Conservation (phyloP, 495 filamentous ascomycete genomes). For the Penicillium cosmopolitanum region DNA sequence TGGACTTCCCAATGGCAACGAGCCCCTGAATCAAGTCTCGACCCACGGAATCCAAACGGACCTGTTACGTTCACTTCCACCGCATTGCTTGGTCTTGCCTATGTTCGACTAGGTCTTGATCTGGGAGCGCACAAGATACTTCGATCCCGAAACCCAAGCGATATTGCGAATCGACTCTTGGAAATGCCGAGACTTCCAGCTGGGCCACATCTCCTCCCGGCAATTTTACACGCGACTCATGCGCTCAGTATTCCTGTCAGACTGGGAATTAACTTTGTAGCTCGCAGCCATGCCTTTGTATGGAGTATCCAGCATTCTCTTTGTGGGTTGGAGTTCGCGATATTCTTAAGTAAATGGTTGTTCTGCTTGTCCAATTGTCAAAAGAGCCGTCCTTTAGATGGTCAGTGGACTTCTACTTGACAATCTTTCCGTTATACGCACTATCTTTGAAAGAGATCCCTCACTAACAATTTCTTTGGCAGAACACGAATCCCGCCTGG, state of each 20-base stretch:
- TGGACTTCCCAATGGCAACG: conserved; percentile 60
- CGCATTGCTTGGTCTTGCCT: conserved; percentile 59
- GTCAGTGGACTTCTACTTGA: conserved; percentile 6
- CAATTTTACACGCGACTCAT: conserved; percentile 38
- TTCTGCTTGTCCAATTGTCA: conserved; percentile 13
- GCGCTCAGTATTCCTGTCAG: conserved; percentile 40
- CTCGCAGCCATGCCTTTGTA: conserved; percentile 34
- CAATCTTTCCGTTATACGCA: not conserved
- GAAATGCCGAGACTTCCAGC: conserved; percentile 19
- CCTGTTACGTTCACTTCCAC: conserved; percentile 64
- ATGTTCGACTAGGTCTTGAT: conserved; percentile 51
- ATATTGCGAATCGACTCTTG: conserved; percentile 21
- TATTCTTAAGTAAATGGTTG: conserved; percentile 45
- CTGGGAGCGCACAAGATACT: conserved; percentile 25
- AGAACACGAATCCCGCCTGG: conserved; percentile 24
- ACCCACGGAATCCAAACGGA: conserved; percentile 48
- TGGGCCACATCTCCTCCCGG: conserved; percentile 30
- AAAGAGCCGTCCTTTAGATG: conserved; percentile 13
- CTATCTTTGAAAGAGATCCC: too few relatives aligned
- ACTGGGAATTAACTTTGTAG: conserved; percentile 36
- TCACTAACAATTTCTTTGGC: not conserved
- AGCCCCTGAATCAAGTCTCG: conserved; percentile 43
- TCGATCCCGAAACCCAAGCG: conserved; percentile 34
- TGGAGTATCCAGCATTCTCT: conserved; percentile 43
- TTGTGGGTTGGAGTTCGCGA: conserved; percentile 39